These are phyloP conservation scores for Sphenostylis stenocarpa DNA, from an alignment of 306 rosid species.

Conservation along the genomic window DNA sequence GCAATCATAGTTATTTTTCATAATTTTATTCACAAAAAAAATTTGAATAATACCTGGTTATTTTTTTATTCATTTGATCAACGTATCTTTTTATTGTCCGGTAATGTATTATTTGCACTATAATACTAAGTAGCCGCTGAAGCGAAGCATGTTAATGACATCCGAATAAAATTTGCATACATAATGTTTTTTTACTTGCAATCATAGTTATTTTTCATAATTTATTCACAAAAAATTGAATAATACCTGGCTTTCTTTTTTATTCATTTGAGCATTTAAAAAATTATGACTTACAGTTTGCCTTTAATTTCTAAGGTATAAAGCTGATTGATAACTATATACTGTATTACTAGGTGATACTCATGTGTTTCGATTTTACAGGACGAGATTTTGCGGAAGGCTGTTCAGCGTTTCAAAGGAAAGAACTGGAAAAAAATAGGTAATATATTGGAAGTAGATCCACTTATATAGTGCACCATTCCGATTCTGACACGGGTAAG, in stretches of 20 bases:
- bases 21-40: not conserved
- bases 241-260: not conserved
- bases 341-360: not conserved
- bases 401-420: constrained; percentile 91
- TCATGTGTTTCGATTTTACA: constrained; percentile 39
- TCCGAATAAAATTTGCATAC: not conserved
- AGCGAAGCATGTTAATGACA: not conserved
- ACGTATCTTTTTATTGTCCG: not conserved
- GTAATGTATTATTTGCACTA: constrained; percentile 1
- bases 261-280: constrained; percentile 3
- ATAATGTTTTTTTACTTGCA: not conserved
- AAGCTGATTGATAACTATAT: not conserved
- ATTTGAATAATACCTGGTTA: no score
- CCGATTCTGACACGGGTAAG: not conserved
- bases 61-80: not conserved
- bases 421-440: constrained; percentile 99
- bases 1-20: not conserved
- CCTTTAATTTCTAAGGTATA: not conserved
- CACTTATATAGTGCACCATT: not conserved
- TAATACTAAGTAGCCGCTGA: not conserved
- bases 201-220: not conserved
- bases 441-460: constrained; percentile 23
- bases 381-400: constrained; percentile 83
- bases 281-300: not conserved
- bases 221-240: not conserved